Evolutionary conservation across 2,329 filamentous ascomycete species (phyloP).

Genomic region (Phyllosticta capitalensis): DNA sequence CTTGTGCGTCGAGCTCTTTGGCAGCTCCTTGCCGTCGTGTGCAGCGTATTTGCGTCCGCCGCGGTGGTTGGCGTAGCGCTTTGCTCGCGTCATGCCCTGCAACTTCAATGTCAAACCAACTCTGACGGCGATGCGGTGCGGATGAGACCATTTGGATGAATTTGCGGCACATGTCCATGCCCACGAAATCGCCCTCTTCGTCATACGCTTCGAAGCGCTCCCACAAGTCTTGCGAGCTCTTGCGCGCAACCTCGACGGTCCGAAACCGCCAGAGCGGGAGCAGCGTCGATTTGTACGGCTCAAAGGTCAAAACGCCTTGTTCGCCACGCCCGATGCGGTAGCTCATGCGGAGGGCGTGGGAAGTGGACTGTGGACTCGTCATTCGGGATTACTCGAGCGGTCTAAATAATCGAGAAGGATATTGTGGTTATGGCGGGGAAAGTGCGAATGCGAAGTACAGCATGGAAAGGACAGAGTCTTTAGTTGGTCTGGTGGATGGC

Average conservation of each 20-base stretch:
- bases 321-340: constrained; percentile 53
- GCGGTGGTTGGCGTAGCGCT: constrained; percentile 48
- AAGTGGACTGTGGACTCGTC: background rate
- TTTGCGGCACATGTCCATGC: constrained; percentile 56
- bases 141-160: constrained; percentile 50
- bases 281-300: constrained; percentile 53
- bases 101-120: background rate
- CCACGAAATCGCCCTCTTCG: constrained; percentile 47
- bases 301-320: constrained; percentile 51
- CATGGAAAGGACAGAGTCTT: background rate
- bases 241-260: constrained; percentile 41
- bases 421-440: no score
- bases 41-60: constrained; percentile 47
- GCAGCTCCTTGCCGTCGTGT: constrained; percentile 30
- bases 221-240: constrained; percentile 42
- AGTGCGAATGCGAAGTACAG: background rate
- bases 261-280: constrained; percentile 53
- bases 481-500: background rate
- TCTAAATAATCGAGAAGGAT: background rate
- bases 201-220: constrained; percentile 44
- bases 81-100: constrained; percentile 50
- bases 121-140: background rate
- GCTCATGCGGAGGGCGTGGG: constrained; percentile 33
- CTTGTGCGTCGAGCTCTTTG: constrained; percentile 36
- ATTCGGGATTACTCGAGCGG: background rate